A percentile compares a stretch with the other conserved stretches of the same genome.
These are phyloP conservation scores for Selenicereus undatus DNA, from an alignment of 148 eudicot species.

Conservation along the genomic window DNA sequence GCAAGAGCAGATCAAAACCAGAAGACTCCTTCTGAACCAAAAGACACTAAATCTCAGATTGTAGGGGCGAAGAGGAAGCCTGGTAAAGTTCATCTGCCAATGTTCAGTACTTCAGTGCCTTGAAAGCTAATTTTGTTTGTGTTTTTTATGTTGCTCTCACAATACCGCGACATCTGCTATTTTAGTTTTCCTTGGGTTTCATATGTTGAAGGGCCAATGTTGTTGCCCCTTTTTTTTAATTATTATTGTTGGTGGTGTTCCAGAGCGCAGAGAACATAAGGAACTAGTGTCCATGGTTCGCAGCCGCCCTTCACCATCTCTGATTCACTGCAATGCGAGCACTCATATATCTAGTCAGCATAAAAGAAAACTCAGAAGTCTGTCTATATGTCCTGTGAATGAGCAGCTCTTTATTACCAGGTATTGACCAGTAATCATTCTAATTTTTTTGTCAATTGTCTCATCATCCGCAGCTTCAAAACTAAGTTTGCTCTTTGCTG, in stretches of 20 bases:
- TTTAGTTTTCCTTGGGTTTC: conserved; percentile 4
- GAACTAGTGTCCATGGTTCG: conserved; percentile 59
- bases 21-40: conserved; percentile 34
- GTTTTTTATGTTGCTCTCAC: neutral
- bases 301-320: conserved; percentile 54
- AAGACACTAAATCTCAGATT: conserved; percentile 37
- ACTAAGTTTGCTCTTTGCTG: conserved; percentile 1
- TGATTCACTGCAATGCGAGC: conserved; percentile 51
- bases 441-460: neutral
- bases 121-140: conserved; percentile 15
- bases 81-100: conserved; percentile 40
- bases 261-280: conserved; percentile 68
- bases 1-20: conserved; percentile 38
- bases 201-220: conserved; percentile 3
- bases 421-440: conserved; percentile 27
- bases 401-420: conserved; percentile 78
- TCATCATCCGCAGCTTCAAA: neutral
- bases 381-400: conserved; percentile 71
- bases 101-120: conserved; percentile 5
- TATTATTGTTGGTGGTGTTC: conserved; percentile 14
- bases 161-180: neutral
- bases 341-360: conserved; percentile 71
- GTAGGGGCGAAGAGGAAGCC: conserved; percentile 66
- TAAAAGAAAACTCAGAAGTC: conserved; percentile 91
- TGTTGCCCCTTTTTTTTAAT: conserved; percentile 9